These are phyloP conservation scores for Wickerhamomyces sp. DNA, from an alignment of 1,139 yeast species.

Conservation along the genomic window DNA sequence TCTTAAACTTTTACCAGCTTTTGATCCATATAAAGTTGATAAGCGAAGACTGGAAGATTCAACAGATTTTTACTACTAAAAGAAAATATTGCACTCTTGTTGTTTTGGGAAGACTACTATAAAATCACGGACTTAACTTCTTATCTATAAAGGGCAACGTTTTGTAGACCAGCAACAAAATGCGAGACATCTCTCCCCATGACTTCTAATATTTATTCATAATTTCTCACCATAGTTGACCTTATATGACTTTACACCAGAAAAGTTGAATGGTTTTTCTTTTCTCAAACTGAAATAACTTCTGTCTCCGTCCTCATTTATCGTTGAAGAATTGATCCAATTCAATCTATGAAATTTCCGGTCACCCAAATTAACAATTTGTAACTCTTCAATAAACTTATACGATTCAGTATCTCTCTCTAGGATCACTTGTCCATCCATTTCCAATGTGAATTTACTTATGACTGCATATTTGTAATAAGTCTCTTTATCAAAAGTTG, in stretches of 20 bases:
- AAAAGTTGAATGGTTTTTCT: slow-evolving; percentile 74
- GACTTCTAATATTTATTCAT: no score
- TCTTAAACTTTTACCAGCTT: no score
- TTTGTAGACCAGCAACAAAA: no score
- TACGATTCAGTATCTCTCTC: slow-evolving; percentile 63
- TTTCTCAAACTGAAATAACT: slow-evolving; percentile 55
- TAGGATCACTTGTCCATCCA: slow-evolving; percentile 53
- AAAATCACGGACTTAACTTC: no score
- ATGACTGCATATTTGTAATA: slow-evolving; percentile 27
- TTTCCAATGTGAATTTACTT: slow-evolving; percentile 50
- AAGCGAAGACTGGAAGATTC: no score
- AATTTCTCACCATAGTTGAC: slow-evolving; percentile 6
- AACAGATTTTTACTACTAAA: no score
- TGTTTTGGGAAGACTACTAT: no score
- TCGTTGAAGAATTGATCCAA: slow-evolving; percentile 60
- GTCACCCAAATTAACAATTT: slow-evolving; percentile 51
- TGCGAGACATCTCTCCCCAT: no score
- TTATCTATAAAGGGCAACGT: no score
- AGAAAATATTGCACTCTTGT: no score
- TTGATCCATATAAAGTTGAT: no score
- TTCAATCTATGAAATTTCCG: slow-evolving; percentile 58
- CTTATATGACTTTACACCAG: slow-evolving; percentile 50
- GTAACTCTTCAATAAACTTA: slow-evolving; percentile 56
- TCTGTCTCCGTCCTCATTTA: slow-evolving; percentile 51
- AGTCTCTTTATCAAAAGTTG: slow-evolving; percentile 37